phyloP scores from a whole-genome alignment of 495 filamentous ascomycete species.

The Xylaria sp. region DNA sequence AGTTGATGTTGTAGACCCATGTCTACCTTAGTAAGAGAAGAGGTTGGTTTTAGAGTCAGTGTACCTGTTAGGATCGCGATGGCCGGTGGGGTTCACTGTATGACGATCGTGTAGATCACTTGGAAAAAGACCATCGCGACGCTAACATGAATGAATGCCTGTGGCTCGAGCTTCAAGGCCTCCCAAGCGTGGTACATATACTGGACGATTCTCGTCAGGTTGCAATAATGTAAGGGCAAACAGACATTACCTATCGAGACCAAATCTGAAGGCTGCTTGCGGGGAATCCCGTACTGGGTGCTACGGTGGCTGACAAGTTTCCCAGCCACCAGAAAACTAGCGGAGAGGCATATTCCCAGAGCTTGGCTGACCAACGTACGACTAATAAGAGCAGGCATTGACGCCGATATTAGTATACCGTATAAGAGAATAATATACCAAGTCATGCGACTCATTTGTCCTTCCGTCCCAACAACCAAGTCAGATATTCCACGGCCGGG shows the following conservation, averaged over 20 bases:
- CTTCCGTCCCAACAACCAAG: constrained; percentile 17
- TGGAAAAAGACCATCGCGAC: constrained; percentile 12
- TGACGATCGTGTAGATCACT: not conserved
- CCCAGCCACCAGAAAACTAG: constrained; percentile 25
- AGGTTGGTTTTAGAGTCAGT: not conserved
- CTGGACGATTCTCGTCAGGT: not conserved
- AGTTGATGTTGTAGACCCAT: constrained; percentile 11
- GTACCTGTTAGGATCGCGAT: constrained; percentile 15
- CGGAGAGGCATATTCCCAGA: constrained; percentile 14
- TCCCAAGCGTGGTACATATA: not conserved
- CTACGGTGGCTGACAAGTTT: constrained; percentile 26
- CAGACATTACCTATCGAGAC: not conserved
- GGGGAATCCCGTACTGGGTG: not conserved
- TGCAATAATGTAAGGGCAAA: constrained; percentile 1
- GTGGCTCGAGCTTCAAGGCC: not conserved
- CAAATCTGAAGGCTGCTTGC: not conserved
- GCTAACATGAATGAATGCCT: constrained; percentile 6
- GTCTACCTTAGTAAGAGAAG: constrained; percentile 7
- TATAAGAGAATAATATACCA: constrained; percentile 13
- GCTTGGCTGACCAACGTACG: constrained; percentile 26
- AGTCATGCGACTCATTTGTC: constrained; percentile 22
- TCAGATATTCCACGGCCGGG: constrained; percentile 8
- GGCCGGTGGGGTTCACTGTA: constrained; percentile 3
- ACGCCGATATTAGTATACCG: constrained; percentile 23
- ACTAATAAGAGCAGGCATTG: constrained; percentile 21